phyloP scores from a whole-genome alignment of 257 asterid genomes.

The Galeopsis tetrahit region DNA sequence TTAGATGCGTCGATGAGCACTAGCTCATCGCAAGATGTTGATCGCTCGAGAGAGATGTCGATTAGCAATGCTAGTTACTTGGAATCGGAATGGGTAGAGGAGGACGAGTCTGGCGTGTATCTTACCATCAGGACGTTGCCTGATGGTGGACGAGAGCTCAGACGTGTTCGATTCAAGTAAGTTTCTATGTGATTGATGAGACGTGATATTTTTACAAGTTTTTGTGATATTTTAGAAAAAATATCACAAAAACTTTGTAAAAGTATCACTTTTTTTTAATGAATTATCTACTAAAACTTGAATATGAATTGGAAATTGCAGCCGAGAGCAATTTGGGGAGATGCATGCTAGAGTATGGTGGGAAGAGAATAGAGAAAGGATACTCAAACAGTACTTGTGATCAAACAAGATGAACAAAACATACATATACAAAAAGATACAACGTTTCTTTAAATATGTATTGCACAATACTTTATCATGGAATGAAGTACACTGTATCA shows the following conservation, averaged over 20 bases:
- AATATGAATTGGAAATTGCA: constrained; percentile 33
- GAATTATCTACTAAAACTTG: background rate
- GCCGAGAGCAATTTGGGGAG: constrained; percentile 84
- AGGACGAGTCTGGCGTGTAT: constrained; percentile 92
- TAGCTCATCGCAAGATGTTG: constrained; percentile 66
- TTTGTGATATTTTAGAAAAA: background rate
- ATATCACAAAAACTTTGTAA: too few species aligned
- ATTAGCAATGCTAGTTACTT: constrained; percentile 73
- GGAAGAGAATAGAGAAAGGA: constrained; percentile 87
- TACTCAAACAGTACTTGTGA: constrained; percentile 72
- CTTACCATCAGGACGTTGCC: constrained; percentile 80
- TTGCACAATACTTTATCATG: too few species aligned
- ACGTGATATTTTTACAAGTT: background rate
- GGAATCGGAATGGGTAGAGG: constrained; percentile 89
- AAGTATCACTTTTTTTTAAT: background rate
- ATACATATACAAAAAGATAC: background rate
- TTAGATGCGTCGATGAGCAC: constrained; percentile 63
- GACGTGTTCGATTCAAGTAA: constrained; percentile 93
- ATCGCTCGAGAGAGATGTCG: constrained; percentile 68
- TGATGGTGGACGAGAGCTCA: constrained; percentile 78
- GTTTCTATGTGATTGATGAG: background rate
- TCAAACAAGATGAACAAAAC: background rate
- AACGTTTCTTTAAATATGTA: background rate
- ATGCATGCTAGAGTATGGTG: constrained; percentile 88
- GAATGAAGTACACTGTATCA: too few species aligned